phyloP scores from a whole-genome alignment of 805 yeast genomes.

The Debaryomyces tyrocola region DNA sequence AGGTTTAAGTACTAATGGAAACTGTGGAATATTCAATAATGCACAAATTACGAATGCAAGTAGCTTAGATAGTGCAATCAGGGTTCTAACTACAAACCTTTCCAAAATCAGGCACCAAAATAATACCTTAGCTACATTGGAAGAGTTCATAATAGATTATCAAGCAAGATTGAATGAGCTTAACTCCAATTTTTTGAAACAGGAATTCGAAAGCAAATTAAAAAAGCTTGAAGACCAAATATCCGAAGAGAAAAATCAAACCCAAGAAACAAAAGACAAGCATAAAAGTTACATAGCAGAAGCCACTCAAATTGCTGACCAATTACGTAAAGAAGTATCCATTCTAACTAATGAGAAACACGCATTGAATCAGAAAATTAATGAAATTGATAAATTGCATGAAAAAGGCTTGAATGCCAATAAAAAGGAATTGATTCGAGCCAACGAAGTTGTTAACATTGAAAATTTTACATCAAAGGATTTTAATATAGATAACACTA shows the following conservation, averaged over 20 bases:
- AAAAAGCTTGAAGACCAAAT: slow-evolving; percentile 14
- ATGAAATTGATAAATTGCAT: neutral
- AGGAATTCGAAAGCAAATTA: slow-evolving; percentile 14
- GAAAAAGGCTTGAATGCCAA: neutral
- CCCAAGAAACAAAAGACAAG: slow-evolving; percentile 15
- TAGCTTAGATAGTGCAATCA: slow-evolving; percentile 55
- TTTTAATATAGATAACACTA: neutral
- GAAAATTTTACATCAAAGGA: neutral
- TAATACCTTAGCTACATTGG: slow-evolving; percentile 53
- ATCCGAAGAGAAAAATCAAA: slow-evolving; percentile 11
- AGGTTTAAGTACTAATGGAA: slow-evolving; percentile 46
- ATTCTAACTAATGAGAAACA: neutral
- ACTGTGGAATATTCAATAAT: slow-evolving; percentile 58
- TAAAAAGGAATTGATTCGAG: too few relatives aligned
- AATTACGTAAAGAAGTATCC: neutral
- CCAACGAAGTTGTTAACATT: neutral
- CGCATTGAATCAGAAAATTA: neutral
- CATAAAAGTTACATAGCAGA: slow-evolving; percentile 6
- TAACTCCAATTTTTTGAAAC: slow-evolving; percentile 23
- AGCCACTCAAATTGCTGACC: slow-evolving; percentile 1
- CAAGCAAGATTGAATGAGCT: slow-evolving; percentile 25
- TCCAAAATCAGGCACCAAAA: slow-evolving; percentile 61
- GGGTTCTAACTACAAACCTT: slow-evolving; percentile 53
- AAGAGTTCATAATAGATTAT: slow-evolving; percentile 54
- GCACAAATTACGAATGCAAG: slow-evolving; percentile 59